Base-by-base conservation (phyloP, 495 filamentous ascomycete species). In the Emericellopsis terricola region DNA sequence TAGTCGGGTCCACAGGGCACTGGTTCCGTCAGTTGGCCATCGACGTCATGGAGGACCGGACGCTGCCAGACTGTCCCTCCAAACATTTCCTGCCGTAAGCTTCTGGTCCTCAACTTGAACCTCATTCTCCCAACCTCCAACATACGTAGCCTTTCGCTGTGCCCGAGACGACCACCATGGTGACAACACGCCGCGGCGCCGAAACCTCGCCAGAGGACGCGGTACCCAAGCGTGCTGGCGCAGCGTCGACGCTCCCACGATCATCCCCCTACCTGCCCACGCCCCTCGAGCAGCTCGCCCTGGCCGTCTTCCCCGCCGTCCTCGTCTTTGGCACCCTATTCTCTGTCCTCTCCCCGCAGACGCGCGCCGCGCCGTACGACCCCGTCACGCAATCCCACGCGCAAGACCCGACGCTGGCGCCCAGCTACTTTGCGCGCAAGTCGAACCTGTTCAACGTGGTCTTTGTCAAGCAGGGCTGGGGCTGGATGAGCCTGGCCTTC, bases 391-490 rank as follows among this genome's bases (percentile, higher is more conserved):
- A 75, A 37, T 62, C 78, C 10, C 68, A 81, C 53, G 33, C 38
- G 1, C 49, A 54, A 16, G 59, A 61, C 19, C 55, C 65, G 15
- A 51, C 51, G 13, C 51, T 64, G 26, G 71, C 78, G 38, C 77
- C 82, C 28, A 79, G 76, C 45, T 94, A 94, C 65, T 97, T 94
- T 54, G 86, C 85, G 24, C 72, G 75, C 27, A 97, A 96, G 48
- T 60, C 71, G 44, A 97, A 97, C 58, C 36, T 94, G 38, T 75
- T 93, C 65, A 97, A 97, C 52, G 39, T 73, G 29, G 64, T 81
- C 41, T 96, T 97, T 41, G 89, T 97, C 42, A 97, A 97, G 61
- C 65, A 78, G 31, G 89, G 84, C 31, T 97, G 89, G 89, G 62
- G 77, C 20, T 97, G 89, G 89, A 71, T 79, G 15, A 82, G 80